These are phyloP conservation scores for Zopfochytrium polystomum DNA, from an alignment of 371 early-diverging fungal species.

Conservation along the genomic window DNA sequence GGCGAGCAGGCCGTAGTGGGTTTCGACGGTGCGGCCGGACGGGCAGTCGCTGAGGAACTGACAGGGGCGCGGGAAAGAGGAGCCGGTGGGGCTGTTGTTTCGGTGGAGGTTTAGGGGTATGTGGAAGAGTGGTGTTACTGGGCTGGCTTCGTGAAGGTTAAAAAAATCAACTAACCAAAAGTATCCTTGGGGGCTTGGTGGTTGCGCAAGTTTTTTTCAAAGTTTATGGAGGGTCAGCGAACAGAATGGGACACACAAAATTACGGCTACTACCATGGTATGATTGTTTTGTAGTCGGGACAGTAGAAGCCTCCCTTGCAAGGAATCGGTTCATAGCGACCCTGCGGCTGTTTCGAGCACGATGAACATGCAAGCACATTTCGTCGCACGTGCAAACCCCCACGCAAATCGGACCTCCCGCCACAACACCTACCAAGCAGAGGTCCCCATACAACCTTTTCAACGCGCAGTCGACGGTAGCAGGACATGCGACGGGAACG, in stretches of 20 bases:
- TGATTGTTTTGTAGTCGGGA: no score
- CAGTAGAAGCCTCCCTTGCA: no score
- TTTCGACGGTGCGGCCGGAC: conserved; percentile 15
- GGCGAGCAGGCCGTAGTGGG: conserved; percentile 17
- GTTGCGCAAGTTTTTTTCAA: neutral
- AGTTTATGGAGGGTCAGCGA: no score
- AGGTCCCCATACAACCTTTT: conserved; percentile 15
- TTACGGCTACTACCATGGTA: no score
- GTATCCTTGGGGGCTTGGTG: conserved; percentile 8
- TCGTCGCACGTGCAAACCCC: neutral
- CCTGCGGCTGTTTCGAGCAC: no score
- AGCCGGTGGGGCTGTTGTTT: conserved; percentile 24
- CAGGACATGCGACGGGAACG: conserved; percentile 21
- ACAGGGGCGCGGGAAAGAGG: conserved; percentile 20
- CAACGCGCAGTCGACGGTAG: conserved; percentile 13
- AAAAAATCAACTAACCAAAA: conserved; percentile 13
- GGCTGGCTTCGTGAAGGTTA: neutral
- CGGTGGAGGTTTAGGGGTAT: no score
- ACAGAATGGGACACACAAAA: no score
- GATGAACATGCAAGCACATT: no score
- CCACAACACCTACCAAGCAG: conserved; percentile 16
- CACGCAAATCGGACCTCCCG: neutral
- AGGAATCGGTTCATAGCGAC: no score
- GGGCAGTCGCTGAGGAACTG: conserved; percentile 26
- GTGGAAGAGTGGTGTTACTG: no score